Base-by-base conservation (phyloP, 148 eudicot species). In the Polygonum maritimum region DNA sequence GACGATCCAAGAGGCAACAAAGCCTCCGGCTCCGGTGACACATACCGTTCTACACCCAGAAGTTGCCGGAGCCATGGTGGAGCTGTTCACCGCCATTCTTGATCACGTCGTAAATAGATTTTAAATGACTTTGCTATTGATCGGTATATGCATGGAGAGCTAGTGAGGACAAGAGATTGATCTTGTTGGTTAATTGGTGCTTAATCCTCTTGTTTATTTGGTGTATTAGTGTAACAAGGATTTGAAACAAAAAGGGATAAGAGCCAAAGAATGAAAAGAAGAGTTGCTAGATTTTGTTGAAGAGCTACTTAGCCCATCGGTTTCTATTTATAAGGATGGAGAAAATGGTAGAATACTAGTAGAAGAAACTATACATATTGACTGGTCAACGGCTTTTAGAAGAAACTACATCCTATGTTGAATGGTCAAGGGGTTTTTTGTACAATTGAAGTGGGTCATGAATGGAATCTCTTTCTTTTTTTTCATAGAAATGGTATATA, bases 11-110 rank as follows among this genome's bases (percentile, higher is more conserved):
- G 98, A 94, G 36, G 93, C 98, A 11, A 94, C 89, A 87, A 86
- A 94, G 0, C 98, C 98, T 4, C 95, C 97, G 69, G 98, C 98
- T 38, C 98, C 98, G 73, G 98, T 94, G 49, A 94, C 97, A 62
- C 98, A 94, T 0, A 92, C 87, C 39, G 85, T 82, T 62, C 80
- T 82, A 55, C 86, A 91, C 71, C 85, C 75, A 79, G 86, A 84
- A 79, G 78, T 10, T 76, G 76, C 15, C 57, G 76, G 44, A 51
- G 57, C 19, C 57, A 51, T 2, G 57, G 57, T 51, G 19, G 57
- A 54, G 60, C 10, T 18, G 60, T 54, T 54, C 22, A 54, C 26
- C 60, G 60, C 11, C 60, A 54, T 54, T 10, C 4, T 49, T 26
- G 31, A 26, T 26, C 1, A 54, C 21, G 47, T 48, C 49, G 49